Conservation (phyloP, 2,329 filamentous ascomycete genomes). For the Aquanectria penicillioides region DNA sequence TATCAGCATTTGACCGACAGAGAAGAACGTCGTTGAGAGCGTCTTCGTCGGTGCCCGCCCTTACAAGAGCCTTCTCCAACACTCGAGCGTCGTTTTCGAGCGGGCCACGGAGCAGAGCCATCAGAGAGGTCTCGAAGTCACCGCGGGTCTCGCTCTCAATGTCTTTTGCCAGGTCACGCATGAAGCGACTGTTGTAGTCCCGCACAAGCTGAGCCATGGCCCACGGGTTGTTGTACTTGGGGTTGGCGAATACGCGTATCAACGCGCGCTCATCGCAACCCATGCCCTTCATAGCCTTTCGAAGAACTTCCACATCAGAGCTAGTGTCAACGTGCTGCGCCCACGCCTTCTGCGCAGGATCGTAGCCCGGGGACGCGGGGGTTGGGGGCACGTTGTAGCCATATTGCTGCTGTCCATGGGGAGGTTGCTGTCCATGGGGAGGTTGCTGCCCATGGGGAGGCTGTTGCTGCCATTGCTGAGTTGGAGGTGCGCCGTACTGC, state of each 20-base stretch:
- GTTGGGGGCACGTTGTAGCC: constrained; percentile 31
- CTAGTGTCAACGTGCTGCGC: constrained; percentile 42
- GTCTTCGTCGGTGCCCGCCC: constrained; percentile 47
- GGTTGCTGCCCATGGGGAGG: too few relatives aligned
- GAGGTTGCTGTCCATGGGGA: too few relatives aligned
- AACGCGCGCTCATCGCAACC: constrained; percentile 47
- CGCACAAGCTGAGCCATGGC: constrained; percentile 44
- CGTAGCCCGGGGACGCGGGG: constrained; percentile 44
- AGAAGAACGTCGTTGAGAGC: constrained; percentile 48
- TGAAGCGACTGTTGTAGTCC: constrained; percentile 48
- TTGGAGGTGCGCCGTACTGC: constrained; percentile 14
- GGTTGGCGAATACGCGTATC: constrained; percentile 42
- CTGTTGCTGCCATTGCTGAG: constrained; percentile 38
- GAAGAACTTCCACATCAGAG: constrained; percentile 42
- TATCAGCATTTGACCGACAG: constrained; percentile 49
- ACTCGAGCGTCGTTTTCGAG: constrained; percentile 45
- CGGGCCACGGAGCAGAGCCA: constrained; percentile 45
- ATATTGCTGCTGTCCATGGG: constrained; percentile 15
- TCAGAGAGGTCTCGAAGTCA: constrained; percentile 42
- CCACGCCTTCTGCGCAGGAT: constrained; percentile 39
- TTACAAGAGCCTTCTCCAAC: constrained; percentile 43
- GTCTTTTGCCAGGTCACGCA: constrained; percentile 46
- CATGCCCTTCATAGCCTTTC: constrained; percentile 50
- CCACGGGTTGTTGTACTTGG: constrained; percentile 47
- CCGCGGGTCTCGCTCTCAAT: constrained; percentile 48